A percentile compares a stretch with the other conserved stretches of the same genome.
Conservation (phyloP, 352 stramenopile genomes). For the Phytophthora aleatoria region DNA sequence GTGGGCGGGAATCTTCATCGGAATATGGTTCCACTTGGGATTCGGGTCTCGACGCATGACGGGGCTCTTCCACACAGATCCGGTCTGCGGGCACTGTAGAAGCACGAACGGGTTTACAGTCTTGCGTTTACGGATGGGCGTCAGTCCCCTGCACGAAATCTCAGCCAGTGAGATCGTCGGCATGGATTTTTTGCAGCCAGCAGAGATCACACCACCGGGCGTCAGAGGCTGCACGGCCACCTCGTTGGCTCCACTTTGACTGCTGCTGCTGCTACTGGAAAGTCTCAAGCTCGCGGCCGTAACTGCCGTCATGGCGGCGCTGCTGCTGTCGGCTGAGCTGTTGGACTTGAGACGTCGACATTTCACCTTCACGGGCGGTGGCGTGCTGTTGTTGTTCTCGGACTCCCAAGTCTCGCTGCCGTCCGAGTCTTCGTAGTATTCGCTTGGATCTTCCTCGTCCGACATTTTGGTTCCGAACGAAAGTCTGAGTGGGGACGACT, state of each 20-base stretch:
- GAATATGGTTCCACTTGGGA: constrained; percentile 49
- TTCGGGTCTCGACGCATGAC: constrained; percentile 45
- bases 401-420: constrained; percentile 21
- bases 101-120: constrained; percentile 62
- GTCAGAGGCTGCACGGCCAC: constrained; percentile 26
- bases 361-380: constrained; percentile 13
- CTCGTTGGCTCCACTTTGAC: constrained; percentile 34
- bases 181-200: constrained; percentile 11
- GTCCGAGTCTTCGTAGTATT: constrained; percentile 34
- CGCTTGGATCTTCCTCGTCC: constrained; percentile 39
- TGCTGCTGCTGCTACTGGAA: constrained; percentile 44
- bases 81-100: constrained; percentile 37
- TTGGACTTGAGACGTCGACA: constrained; percentile 36
- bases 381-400: constrained; percentile 23
- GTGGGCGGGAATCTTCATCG: constrained; percentile 44
- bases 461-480: constrained; percentile 36
- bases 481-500: constrained; percentile 30
- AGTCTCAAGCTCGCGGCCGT: constrained; percentile 30
- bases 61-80: constrained; percentile 51
- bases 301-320: constrained; percentile 22
- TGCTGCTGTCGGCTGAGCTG: constrained; percentile 32
- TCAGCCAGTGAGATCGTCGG: constrained; percentile 31
- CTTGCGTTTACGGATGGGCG: constrained; percentile 59
- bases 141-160: constrained; percentile 46
- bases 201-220: neutral